A percentile compares a stretch with the other conserved stretches of the same genome.
Evolutionary conservation across 805 yeast species (phyloP).

Genomic region (Pichia phayaonensis): DNA sequence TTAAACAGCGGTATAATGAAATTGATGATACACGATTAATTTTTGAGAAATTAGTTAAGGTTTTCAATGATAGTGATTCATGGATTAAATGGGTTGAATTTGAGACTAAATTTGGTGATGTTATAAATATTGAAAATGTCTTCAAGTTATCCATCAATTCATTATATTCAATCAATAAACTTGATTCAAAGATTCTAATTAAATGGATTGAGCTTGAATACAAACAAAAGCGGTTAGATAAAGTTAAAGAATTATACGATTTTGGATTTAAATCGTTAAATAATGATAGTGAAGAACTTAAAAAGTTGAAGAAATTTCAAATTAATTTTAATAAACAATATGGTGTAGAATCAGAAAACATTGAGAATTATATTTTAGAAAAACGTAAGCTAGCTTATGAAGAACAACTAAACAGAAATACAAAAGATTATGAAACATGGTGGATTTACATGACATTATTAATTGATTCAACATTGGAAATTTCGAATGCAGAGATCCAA

Average conservation of each 20-base stretch:
- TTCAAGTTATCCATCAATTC: conserved; percentile 62
- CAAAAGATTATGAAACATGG: conserved; percentile 72
- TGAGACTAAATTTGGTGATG: conserved; percentile 47
- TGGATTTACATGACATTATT: conserved; percentile 60
- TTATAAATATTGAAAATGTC: conserved; percentile 48
- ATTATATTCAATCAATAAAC: conserved; percentile 25
- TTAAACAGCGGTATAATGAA: conserved; percentile 57
- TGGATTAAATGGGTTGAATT: conserved; percentile 76
- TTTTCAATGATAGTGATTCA: conserved; percentile 43
- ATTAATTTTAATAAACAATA: conserved; percentile 58
- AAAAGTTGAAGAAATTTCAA: conserved; percentile 35
- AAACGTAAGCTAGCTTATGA: conserved; percentile 56
- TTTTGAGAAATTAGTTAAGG: conserved; percentile 47
- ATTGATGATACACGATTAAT: conserved; percentile 49
- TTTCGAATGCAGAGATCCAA: conserved; percentile 24
- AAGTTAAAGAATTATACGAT: conserved; percentile 52
- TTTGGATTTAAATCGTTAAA: conserved; percentile 39
- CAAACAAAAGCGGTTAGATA: conserved; percentile 47
- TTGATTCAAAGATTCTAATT: conserved; percentile 34
- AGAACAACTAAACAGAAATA: conserved; percentile 34
- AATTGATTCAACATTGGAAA: conserved; percentile 25
- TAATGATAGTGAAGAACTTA: conserved; percentile 21
- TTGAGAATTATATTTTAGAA: conserved; percentile 43
- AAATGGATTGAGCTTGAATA: conserved; percentile 72
- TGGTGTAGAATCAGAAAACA: conserved; percentile 43